Conservation (phyloP, 208 protist genomes). For the Novymonas esmeraldas region DNA sequence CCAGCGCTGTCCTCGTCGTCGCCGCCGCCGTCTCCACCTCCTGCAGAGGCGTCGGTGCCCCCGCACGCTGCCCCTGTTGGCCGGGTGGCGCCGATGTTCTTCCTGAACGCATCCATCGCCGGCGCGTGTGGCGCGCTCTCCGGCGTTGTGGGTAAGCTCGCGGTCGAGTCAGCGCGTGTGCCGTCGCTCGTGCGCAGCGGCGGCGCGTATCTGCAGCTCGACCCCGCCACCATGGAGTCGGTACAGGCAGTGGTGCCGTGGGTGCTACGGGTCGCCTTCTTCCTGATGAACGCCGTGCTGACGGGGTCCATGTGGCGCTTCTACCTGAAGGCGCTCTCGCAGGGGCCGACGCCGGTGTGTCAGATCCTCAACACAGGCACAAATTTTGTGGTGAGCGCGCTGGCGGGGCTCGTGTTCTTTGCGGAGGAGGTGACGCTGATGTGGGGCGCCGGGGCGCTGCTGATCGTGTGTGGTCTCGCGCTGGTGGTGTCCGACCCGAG, state of each 20-base stretch:
- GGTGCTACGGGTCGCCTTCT: slow-evolving; percentile 48
- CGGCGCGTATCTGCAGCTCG: slow-evolving; percentile 7
- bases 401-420: slow-evolving; percentile 77
- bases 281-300: slow-evolving; percentile 59
- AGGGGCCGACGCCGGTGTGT: slow-evolving; percentile 82
- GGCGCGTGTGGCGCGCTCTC: slow-evolving; percentile 74
- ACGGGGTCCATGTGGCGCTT: slow-evolving; percentile 89
- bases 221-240: slow-evolving; percentile 13
- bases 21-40: neutral
- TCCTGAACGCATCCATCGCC: slow-evolving; percentile 71
- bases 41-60: neutral
- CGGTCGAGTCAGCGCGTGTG: slow-evolving; percentile 41
- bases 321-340: slow-evolving; percentile 80
- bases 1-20: neutral
- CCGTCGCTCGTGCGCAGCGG: slow-evolving; percentile 20
- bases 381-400: slow-evolving; percentile 82
- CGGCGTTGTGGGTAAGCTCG: slow-evolving; percentile 74
- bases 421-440: slow-evolving; percentile 64
- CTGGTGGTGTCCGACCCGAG: slow-evolving; percentile 73
- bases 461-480: slow-evolving; percentile 66
- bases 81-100: slow-evolving; percentile 35
- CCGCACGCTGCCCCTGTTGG: neutral
- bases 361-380: slow-evolving; percentile 85
- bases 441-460: slow-evolving; percentile 66
- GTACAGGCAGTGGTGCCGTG: slow-evolving; percentile 33